Conservation (phyloP, 2,329 filamentous ascomycete species). For the Pseudogymnoascus sp. region DNA sequence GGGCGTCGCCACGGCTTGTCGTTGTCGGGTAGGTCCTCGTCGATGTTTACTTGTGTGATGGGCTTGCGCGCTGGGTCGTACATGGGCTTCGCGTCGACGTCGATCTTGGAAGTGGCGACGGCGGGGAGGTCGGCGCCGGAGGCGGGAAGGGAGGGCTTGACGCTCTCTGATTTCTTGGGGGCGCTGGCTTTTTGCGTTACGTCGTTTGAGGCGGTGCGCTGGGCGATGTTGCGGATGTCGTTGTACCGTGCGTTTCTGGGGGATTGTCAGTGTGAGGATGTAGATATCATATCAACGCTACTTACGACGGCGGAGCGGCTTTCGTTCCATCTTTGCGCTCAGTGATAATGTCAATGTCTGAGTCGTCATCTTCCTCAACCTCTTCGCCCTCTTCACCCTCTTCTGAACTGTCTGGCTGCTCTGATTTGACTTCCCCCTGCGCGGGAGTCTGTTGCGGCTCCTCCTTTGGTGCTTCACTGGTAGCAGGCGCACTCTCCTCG, state of each 20-base stretch:
- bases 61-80: conserved; percentile 77
- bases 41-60: conserved; percentile 67
- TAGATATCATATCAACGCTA: conserved; percentile 13
- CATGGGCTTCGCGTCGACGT: conserved; percentile 74
- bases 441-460: conserved; percentile 21
- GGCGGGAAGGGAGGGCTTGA: conserved; percentile 29
- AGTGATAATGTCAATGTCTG: conserved; percentile 63
- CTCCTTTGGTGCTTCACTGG: conserved; percentile 16
- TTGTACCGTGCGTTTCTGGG: conserved; percentile 55
- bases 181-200: conserved; percentile 37
- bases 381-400: conserved; percentile 40
- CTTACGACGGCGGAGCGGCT: conserved; percentile 51
- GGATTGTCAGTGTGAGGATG: conserved; percentile 15
- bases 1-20: conserved; percentile 94
- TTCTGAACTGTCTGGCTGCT: conserved; percentile 27
- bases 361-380: conserved; percentile 54
- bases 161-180: conserved; percentile 37
- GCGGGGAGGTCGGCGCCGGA: conserved; percentile 50
- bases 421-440: conserved; percentile 24
- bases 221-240: conserved; percentile 58
- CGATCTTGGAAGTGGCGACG: conserved; percentile 71
- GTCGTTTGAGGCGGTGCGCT: conserved; percentile 49
- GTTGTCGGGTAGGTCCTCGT: conserved; percentile 52
- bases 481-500: conserved; percentile 41
- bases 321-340: conserved; percentile 59